These are phyloP conservation scores for Blastocystis sp. DNA, from an alignment of 352 stramenopile genomes.

Conservation along the genomic window DNA sequence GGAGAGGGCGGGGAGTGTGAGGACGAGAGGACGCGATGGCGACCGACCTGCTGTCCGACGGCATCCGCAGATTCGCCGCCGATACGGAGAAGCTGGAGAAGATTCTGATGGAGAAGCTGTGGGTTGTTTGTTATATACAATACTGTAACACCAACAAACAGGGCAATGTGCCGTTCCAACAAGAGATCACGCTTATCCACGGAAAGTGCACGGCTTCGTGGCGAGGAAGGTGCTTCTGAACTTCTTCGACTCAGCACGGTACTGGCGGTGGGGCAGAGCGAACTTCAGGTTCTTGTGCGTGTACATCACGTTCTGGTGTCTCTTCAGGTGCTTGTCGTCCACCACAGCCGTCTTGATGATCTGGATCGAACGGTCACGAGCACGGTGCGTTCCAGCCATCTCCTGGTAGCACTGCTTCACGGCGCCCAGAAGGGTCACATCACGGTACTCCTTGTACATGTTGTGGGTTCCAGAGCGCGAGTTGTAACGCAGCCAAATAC, in stretches of 20 bases:
- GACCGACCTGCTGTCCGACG: conserved; percentile 89
- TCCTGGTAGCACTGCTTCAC: conserved; percentile 92
- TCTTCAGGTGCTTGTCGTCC: background rate
- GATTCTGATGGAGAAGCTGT: conserved; percentile 86
- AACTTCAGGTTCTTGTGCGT: conserved; percentile 49
- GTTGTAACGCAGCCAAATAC: conserved; percentile 98
- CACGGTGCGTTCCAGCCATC: conserved; percentile 65
- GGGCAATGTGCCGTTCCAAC: background rate
- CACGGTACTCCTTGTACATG: conserved; percentile 99
- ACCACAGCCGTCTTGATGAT: conserved; percentile 57
- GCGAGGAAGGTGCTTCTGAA: conserved; percentile 49
- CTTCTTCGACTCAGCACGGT: conserved; percentile 54
- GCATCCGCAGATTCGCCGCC: conserved; percentile 85
- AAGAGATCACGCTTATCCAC: background rate
- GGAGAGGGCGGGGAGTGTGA: background rate
- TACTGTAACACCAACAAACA: conserved; percentile 63
- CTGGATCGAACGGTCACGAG: conserved; percentile 53
- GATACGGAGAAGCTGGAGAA: conserved; percentile 96
- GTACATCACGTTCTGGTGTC: conserved; percentile 52
- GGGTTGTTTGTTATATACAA: conserved; percentile 29
- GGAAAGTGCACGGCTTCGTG: conserved; percentile 40
- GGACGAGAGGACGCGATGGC: conserved; percentile 81
- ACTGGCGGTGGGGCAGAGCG: conserved; percentile 53
- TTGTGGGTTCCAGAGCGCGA: conserved; percentile 98
- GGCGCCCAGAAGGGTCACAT: conserved; percentile 87